A percentile compares a stretch with the other conserved stretches of the same genome.
phyloP scores from a whole-genome alignment of 176 grass and related monocot genomes.

The Olyra latifolia region DNA sequence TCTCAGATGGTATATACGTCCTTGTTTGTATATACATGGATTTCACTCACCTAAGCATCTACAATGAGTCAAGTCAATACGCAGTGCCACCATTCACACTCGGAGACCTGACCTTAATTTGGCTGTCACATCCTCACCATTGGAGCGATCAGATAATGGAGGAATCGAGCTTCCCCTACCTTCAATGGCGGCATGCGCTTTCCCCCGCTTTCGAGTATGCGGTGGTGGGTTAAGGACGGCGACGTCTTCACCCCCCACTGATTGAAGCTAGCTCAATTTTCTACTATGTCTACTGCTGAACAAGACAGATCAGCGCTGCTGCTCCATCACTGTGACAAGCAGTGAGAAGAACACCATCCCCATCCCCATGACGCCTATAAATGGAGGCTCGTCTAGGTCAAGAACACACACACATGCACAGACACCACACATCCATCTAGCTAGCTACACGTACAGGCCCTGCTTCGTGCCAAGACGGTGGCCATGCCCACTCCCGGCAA shows the following conservation, averaged over 20 bases:
- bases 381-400: slow-evolving; percentile 17
- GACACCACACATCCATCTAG: neutral
- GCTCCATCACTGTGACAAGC: neutral
- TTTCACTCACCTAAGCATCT: neutral
- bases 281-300: neutral
- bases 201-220: neutral
- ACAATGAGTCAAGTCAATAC: neutral
- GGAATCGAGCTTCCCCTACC: neutral
- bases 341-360: neutral
- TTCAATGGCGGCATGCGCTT: neutral
- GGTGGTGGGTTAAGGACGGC: neutral
- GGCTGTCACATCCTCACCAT: neutral
- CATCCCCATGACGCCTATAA: slow-evolving; percentile 25
- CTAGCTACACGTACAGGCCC: neutral
- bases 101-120: neutral
- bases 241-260: neutral
- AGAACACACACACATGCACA: too few species aligned
- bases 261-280: neutral
- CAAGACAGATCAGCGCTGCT: neutral
- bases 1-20: neutral
- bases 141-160: neutral
- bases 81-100: neutral
- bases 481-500: neutral
- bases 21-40: neutral
- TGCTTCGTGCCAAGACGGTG: neutral